Percentiles rank a stretch among this genome's conserved stretches.
phyloP scores from a whole-genome alignment of 2,329 filamentous ascomycete genomes.

The Paramyrothecium sp. region DNA sequence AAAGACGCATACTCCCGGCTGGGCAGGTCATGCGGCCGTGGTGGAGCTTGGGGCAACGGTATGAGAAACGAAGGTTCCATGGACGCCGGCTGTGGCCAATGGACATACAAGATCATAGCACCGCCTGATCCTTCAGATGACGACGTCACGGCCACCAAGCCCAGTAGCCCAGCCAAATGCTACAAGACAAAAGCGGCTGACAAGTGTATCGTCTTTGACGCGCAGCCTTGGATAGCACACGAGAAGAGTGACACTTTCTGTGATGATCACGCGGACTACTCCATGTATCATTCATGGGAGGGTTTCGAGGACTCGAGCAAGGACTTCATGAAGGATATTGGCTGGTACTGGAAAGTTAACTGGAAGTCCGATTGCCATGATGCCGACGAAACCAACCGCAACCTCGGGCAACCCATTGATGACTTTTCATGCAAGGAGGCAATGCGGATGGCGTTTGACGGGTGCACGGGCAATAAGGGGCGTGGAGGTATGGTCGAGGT shows the following conservation, averaged over 20 bases:
- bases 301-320: background rate
- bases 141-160: background rate
- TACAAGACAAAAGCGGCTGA: background rate
- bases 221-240: background rate
- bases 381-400: background rate
- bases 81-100: background rate
- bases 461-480: background rate
- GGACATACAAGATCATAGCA: background rate
- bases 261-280: background rate
- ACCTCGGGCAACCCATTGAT: background rate
- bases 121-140: background rate
- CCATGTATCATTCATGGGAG: background rate
- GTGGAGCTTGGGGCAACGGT: background rate
- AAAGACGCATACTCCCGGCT: background rate
- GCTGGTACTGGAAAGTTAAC: background rate
- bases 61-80: background rate
- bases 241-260: background rate
- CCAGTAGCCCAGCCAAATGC: background rate
- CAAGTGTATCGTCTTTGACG: background rate
- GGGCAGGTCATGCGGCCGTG: background rate
- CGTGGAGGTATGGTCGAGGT: background rate
- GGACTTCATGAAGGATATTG: background rate
- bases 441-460: background rate
- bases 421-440: background rate
- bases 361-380: background rate